Base-by-base conservation (phyloP, 2,329 filamentous ascomycete species). In the Penicillium olsonii region DNA sequence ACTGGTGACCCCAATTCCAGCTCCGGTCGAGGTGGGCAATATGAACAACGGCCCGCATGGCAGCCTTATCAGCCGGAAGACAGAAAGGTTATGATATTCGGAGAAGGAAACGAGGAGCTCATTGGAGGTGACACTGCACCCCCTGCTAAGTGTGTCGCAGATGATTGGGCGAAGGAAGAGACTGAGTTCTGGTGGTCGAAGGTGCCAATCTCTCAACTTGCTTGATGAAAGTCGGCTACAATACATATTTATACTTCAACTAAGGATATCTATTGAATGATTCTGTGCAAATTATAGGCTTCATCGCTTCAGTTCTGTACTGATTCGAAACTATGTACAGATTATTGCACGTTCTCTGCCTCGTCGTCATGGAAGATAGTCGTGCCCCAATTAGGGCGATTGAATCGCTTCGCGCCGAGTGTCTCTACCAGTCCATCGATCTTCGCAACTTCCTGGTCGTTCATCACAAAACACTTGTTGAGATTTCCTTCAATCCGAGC, bases 101-200 rank as follows among this genome's bases (percentile, higher is more conserved):
- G 78, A 0, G 65, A 75, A 29, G 77, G 71, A 0, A 80, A 79
- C 54, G 72, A 79, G 55, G 77, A 80, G 53, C 61, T 74, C 7
- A 75, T 75, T 37, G 76, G 77, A 0, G 77, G 77, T 0, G 52
- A 57, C 3, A 42, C 56, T 17, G 75, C 72, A 1, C 61, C 69
- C 18, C 56, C 74, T 6, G 75, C 77, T 3, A 59, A 74, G 50
- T 60, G 76, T 54, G 57, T 65, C 5, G 61, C 68, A 18, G 75
- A 75, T 59, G 64, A 61, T 12, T 79, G 74, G 74, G 69, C 68
- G 2, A 64, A 67, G 20, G 66, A 69, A 44, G 70, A 79, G 56
- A 78, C 75, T 38, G 63, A 72, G 5, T 80, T 78, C 55, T 79
- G 76, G 77, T 76, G 62, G 60, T 62, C 55, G 1, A 68, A 66